A percentile compares a stretch with the other conserved stretches of the same genome.
phyloP scores from a whole-genome alignment of 2,329 filamentous ascomycete genomes.

The Leptoxyphium fumago region DNA sequence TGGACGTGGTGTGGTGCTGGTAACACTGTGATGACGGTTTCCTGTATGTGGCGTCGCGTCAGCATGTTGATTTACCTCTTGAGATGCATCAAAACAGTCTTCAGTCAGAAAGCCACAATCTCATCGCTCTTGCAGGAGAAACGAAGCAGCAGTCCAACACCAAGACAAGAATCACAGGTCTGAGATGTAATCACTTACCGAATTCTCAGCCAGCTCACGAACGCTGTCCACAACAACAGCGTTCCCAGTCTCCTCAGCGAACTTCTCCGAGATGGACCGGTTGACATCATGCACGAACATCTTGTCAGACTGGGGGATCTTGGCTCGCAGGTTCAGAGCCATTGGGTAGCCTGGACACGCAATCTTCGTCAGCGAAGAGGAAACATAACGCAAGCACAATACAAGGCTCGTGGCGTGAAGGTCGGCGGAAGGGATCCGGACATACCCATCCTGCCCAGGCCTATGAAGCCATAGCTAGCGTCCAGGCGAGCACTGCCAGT shows the following conservation, averaged over 20 bases:
- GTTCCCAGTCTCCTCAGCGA: slow-evolving; percentile 39
- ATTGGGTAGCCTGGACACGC: slow-evolving; percentile 47
- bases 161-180: slow-evolving; percentile 33
- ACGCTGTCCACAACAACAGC: slow-evolving; percentile 43
- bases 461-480: slow-evolving; percentile 36
- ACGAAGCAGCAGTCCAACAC: background rate
- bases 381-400: slow-evolving; percentile 5
- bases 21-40: slow-evolving; percentile 74
- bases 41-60: slow-evolving; percentile 34
- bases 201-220: slow-evolving; percentile 49
- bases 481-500: slow-evolving; percentile 27
- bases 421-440: slow-evolving; percentile 1
- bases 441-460: slow-evolving; percentile 36
- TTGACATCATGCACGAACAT: slow-evolving; percentile 55
- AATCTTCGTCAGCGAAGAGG: background rate
- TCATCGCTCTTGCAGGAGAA: background rate
- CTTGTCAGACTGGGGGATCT: slow-evolving; percentile 47
- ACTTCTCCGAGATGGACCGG: slow-evolving; percentile 37
- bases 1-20: slow-evolving; percentile 82
- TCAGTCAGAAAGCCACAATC: too few species aligned
- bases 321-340: slow-evolving; percentile 55
- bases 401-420: slow-evolving; percentile 7
- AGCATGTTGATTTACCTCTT: too few species aligned
- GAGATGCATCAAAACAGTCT: too few species aligned
- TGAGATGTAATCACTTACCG: slow-evolving; percentile 36